A percentile compares a stretch with the other conserved stretches of the same genome.
These are phyloP conservation scores for Pythium monospermum DNA, from an alignment of 352 stramenopile species.

Conservation along the genomic window DNA sequence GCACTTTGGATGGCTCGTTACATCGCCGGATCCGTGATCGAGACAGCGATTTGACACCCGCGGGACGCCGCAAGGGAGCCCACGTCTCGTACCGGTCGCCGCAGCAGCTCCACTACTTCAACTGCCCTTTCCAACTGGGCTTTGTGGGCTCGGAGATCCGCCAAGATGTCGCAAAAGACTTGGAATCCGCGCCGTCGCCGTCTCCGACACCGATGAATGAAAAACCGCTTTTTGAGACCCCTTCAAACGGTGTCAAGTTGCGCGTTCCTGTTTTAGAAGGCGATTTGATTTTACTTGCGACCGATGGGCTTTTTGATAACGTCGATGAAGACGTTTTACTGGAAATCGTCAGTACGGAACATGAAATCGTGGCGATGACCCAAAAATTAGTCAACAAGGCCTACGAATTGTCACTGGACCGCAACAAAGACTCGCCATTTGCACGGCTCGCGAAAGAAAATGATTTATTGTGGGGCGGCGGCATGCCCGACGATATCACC, in stretches of 20 bases:
- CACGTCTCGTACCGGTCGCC: slow-evolving; percentile 92
- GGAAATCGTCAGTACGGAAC: slow-evolving; percentile 59
- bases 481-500: slow-evolving; percentile 89
- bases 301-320: slow-evolving; percentile 97
- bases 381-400: slow-evolving; percentile 78
- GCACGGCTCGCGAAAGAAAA: slow-evolving; percentile 97
- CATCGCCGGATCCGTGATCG: slow-evolving; percentile 66
- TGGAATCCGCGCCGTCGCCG: slow-evolving; percentile 24
- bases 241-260: slow-evolving; percentile 87
- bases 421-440: slow-evolving; percentile 92
- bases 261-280: slow-evolving; percentile 91
- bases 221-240: slow-evolving; percentile 90
- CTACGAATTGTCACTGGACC: slow-evolving; percentile 91
- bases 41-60: slow-evolving; percentile 57
- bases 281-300: slow-evolving; percentile 95
- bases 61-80: slow-evolving; percentile 65
- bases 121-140: slow-evolving; percentile 93
- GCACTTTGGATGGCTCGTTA: slow-evolving; percentile 69
- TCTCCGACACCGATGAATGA: slow-evolving; percentile 53
- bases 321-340: slow-evolving; percentile 81
- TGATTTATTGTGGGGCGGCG: slow-evolving; percentile 96
- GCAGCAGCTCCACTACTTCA: slow-evolving; percentile 97
- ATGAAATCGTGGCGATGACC: slow-evolving; percentile 70
- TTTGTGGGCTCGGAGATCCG: slow-evolving; percentile 47
- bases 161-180: slow-evolving; percentile 44